These are phyloP conservation scores for Fusarium pseudoanthophilum DNA, from an alignment of 2,329 filamentous ascomycete species.

Conservation along the genomic window DNA sequence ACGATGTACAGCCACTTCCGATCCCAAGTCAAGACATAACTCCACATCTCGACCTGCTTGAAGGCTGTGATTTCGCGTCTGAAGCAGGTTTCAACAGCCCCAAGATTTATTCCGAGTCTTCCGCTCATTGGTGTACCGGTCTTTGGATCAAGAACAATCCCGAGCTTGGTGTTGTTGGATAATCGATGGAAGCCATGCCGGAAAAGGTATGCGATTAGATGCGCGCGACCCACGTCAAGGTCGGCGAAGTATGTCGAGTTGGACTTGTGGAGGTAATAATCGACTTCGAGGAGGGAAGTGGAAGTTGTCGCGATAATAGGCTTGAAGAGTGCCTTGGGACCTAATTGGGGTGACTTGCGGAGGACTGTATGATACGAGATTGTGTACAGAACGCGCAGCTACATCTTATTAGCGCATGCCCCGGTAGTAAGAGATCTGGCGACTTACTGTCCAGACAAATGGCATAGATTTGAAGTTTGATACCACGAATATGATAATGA, in stretches of 20 bases:
- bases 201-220: not conserved
- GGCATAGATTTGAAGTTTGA: not conserved
- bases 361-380: not conserved
- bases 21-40: conserved; percentile 6
- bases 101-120: not conserved
- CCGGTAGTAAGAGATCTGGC: too few species aligned
- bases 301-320: not conserved
- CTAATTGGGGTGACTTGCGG: not conserved
- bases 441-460: not conserved
- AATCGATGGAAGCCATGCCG: not conserved
- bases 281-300: not conserved
- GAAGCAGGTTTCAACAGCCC: not conserved
- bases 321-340: not conserved
- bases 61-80: not conserved
- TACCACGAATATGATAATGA: not conserved
- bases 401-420: not conserved
- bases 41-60: conserved; percentile 6
- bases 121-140: not conserved
- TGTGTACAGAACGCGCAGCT: not conserved
- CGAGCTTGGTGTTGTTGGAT: not conserved
- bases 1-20: conserved; percentile 11
- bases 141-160: not conserved
- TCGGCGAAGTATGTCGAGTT: conserved; percentile 15
- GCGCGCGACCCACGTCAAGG: not conserved
- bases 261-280: conserved; percentile 18